phyloP scores from a whole-genome alignment of 179 eudicot species.

The Spinacia oleracea region DNA sequence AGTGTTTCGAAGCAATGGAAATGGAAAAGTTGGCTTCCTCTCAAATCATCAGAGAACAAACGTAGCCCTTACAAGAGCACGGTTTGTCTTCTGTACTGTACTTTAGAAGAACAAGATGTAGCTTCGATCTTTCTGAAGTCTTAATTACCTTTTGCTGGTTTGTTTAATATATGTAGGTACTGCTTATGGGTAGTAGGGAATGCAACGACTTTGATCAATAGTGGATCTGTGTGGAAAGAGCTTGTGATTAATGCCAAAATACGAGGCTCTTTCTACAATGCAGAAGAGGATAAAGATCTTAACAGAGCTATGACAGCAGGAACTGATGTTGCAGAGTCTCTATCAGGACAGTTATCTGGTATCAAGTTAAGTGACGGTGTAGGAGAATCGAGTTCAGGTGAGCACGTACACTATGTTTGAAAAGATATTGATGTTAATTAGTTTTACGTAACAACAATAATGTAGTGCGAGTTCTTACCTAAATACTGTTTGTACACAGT shows the following conservation, averaged over 20 bases:
- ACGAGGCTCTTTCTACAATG: slow-evolving; percentile 36
- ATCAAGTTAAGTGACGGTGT: slow-evolving; percentile 18
- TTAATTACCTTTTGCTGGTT: neutral
- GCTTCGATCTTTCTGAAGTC: neutral
- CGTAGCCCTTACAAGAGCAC: slow-evolving; percentile 36
- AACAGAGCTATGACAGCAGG: slow-evolving; percentile 21
- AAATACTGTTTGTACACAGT: neutral
- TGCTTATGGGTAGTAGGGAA: slow-evolving; percentile 40
- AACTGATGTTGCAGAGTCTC: slow-evolving; percentile 20
- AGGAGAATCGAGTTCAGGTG: neutral
- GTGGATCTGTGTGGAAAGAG: slow-evolving; percentile 36
- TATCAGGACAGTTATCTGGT: slow-evolving; percentile 32
- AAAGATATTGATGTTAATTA: neutral
- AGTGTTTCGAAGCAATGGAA: slow-evolving; percentile 59
- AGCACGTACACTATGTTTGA: neutral
- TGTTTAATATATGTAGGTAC: slow-evolving; percentile 12
- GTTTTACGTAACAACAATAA: neutral
- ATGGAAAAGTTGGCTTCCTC: slow-evolving; percentile 59
- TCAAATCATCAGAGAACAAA: neutral
- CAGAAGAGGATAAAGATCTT: slow-evolving; percentile 31
- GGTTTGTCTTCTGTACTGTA: slow-evolving; percentile 34
- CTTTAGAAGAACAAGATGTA: neutral
- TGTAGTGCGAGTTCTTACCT: neutral
- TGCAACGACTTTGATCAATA: slow-evolving; percentile 29
- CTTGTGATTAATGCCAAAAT: slow-evolving; percentile 36